Base-by-base conservation (phyloP, 2,329 filamentous ascomycete species). In the Zopfia rhizophila region DNA sequence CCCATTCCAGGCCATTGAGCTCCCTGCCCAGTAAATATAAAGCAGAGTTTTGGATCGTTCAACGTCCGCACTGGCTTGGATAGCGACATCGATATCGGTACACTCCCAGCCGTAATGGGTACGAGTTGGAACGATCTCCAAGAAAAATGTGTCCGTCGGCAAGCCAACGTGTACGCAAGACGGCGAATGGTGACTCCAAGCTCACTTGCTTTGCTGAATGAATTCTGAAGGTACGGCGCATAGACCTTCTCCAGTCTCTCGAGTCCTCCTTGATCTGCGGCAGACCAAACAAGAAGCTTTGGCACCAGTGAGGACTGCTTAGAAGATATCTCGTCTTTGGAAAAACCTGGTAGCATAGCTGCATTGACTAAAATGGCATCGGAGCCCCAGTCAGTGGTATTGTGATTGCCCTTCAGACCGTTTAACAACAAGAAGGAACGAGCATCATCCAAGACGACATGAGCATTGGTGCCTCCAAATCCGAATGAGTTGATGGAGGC, bases 1-100 rank as follows among this genome's bases (percentile, higher is more conserved):
- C 74, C 74, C 74, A 77, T 77, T 0, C 59, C 62, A 1, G 45
- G 43, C 69, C 71, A 77, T 28, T 75, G 73, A 1, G 72, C 73
- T 16, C 75, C 75, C 44, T 77, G 75, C 3, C 75, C 75, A 0
- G 73, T 75, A 46, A 77, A 77, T 0, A 77, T 58, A 53, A 64
- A 33, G 36, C 41, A 4, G 51, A 21, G 11, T 10, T 14, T 13
- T 38, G 21, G 24, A 16, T n/a, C 24, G 8, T 25, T 40, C 30
- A 28, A 44, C n/a, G n/a, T n/a, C n/a, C n/a, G n/a, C n/a, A n/a
- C n/a, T n/a, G n/a, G n/a, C n/a, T n/a, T n/a, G n/a, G n/a, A n/a
- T n/a, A n/a, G n/a, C n/a, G n/a, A n/a, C n/a, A n/a, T 27, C 24
- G 8, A 8, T n/a, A 27, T 27, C 24, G 24, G n/a, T n/a, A n/a